Conservation (phyloP, 139 green algal species). For the Desmodesmus armatus region DNA sequence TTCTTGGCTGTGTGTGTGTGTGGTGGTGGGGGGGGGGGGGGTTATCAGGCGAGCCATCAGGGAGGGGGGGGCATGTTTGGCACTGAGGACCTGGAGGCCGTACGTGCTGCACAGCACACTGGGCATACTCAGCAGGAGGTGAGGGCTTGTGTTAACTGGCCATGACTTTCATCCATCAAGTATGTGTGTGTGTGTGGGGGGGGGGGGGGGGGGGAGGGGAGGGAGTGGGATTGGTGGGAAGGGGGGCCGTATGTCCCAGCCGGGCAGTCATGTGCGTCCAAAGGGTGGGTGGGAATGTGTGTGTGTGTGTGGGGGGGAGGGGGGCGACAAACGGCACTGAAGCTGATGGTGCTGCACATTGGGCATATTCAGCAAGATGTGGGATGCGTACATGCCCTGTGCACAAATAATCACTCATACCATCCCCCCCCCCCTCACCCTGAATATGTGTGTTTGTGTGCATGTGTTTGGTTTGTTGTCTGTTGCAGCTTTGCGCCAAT, state of each 20-base stretch:
- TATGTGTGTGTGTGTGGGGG: too few relatives aligned
- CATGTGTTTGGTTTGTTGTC: not conserved
- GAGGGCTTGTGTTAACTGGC: too few relatives aligned
- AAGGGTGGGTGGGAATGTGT: too few relatives aligned
- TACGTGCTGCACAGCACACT: conserved; percentile 41
- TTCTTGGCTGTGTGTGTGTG: too few relatives aligned
- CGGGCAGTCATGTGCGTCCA: too few relatives aligned
- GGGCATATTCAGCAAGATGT: conserved; percentile 30
- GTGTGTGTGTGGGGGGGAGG: conserved; percentile 27
- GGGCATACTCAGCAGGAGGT: conserved; percentile 38
- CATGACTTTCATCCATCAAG: too few relatives aligned
- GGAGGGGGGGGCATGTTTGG: not conserved
- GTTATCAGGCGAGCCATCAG: too few relatives aligned
- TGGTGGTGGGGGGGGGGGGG: not conserved
- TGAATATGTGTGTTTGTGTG: not conserved
- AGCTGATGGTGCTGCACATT: conserved; percentile 30
- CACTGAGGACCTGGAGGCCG: conserved; percentile 24
- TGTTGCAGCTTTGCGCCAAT: not conserved
- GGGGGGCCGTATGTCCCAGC: too few relatives aligned
- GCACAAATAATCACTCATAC: too few relatives aligned
- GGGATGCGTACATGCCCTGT: too few relatives aligned
- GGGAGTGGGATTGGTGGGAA: too few relatives aligned
- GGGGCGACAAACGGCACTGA: not conserved
- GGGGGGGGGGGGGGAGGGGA: too few relatives aligned
- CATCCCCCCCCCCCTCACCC: not conserved